Conservation (phyloP, 345 rosid species). For the Toxicodendron radicans region DNA sequence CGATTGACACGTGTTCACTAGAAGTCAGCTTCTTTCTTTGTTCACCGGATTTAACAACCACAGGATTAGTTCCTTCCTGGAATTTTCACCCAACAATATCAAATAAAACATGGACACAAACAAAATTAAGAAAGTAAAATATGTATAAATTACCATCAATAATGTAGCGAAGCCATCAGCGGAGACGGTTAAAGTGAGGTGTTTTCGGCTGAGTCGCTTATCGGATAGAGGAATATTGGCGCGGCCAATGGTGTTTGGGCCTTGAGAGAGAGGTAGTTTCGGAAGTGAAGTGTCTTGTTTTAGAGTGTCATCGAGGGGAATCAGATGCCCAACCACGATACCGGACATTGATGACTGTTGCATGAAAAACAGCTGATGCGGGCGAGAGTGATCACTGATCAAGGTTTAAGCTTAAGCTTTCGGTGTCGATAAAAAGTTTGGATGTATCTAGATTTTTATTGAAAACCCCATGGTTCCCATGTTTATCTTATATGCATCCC, state of each 20-base stretch:
- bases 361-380: background rate
- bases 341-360: slow-evolving; percentile 12
- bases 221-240: slow-evolving; percentile 48
- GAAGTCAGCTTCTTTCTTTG: slow-evolving; percentile 56
- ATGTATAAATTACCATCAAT: slow-evolving; percentile 40
- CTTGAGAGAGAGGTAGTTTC: slow-evolving; percentile 48
- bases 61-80: slow-evolving; percentile 88
- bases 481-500: too few species aligned
- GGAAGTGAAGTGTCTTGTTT: slow-evolving; percentile 57
- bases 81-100: background rate
- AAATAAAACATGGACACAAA: background rate
- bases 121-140: background rate
- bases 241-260: slow-evolving; percentile 74
- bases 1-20: slow-evolving; percentile 43
- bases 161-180: slow-evolving; percentile 54
- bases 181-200: slow-evolving; percentile 53
- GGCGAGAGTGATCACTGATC: background rate
- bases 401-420: background rate
- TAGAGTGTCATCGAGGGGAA: slow-evolving; percentile 52
- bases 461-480: too few species aligned
- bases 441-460: too few species aligned
- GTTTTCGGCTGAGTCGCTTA: slow-evolving; percentile 88
- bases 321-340: slow-evolving; percentile 49
- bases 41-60: slow-evolving; percentile 60
- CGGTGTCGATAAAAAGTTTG: too few species aligned